phyloP scores from a whole-genome alignment of 352 stramenopile genomes.

The Pythium graminicola region DNA sequence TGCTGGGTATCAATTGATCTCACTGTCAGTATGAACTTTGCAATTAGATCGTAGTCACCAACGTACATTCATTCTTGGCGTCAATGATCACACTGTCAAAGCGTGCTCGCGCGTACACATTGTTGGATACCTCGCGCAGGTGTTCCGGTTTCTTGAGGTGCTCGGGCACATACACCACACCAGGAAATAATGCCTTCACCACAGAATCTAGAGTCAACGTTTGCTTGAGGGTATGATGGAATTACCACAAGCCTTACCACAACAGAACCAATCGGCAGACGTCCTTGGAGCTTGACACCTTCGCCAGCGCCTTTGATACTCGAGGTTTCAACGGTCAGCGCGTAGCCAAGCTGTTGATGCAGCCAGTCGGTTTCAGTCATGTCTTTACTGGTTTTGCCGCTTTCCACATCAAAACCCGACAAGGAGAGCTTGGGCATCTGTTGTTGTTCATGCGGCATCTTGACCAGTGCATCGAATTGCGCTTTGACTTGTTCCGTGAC shows the following conservation, averaged over 20 bases:
- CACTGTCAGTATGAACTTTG: too few relatives aligned
- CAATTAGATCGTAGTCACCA: neutral
- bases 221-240: too few relatives aligned
- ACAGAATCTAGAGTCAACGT: too few relatives aligned
- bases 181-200: constrained; percentile 59
- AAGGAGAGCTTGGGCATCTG: constrained; percentile 43
- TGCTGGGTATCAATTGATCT: too few relatives aligned
- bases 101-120: constrained; percentile 63
- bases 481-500: constrained; percentile 48
- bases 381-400: constrained; percentile 23
- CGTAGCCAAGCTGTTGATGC: constrained; percentile 57
- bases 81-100: constrained; percentile 87
- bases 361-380: constrained; percentile 36
- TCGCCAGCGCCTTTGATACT: constrained; percentile 54
- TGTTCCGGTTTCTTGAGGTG: constrained; percentile 80
- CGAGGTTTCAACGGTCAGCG: constrained; percentile 60
- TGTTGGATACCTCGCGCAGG: constrained; percentile 65
- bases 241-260: constrained; percentile 53
- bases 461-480: constrained; percentile 59
- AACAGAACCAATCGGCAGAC: constrained; percentile 56
- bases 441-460: constrained; percentile 36
- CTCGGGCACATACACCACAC: constrained; percentile 76
- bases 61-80: constrained; percentile 63
- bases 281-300: constrained; percentile 63
- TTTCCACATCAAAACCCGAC: constrained; percentile 49